Percentiles rank a stretch among this genome's conserved stretches.
phyloP scores from a whole-genome alignment of 306 rosid species.

The apple (Malus domestica) region DNA sequence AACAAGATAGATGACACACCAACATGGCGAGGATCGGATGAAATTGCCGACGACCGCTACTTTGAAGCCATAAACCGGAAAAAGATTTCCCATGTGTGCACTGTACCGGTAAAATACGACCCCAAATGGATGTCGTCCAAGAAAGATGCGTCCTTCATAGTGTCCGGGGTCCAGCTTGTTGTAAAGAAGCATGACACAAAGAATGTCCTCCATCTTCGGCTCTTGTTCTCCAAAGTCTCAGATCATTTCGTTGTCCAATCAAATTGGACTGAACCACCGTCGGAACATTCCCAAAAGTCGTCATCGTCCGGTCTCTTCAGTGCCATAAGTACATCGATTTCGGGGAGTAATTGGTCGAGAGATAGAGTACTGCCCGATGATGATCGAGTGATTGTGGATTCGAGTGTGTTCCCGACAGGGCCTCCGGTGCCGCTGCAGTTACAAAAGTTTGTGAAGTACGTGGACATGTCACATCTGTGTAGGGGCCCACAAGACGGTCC shows the following conservation, averaged over 20 bases:
- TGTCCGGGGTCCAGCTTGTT: slow-evolving; percentile 80
- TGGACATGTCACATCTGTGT: slow-evolving; percentile 52
- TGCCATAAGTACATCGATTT: slow-evolving; percentile 54
- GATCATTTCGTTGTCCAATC: slow-evolving; percentile 41
- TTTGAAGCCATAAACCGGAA: slow-evolving; percentile 50
- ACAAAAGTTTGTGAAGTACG: slow-evolving; percentile 62
- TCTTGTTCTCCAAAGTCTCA: slow-evolving; percentile 59
- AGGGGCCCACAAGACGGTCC: slow-evolving; percentile 79
- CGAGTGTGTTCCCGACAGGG: slow-evolving; percentile 68
- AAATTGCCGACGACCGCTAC: slow-evolving; percentile 39
- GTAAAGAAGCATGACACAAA: slow-evolving; percentile 51
- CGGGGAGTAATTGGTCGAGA: slow-evolving; percentile 20
- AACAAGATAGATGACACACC: slow-evolving; percentile 38
- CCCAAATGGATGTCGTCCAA: slow-evolving; percentile 36
- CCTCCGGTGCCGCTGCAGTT: slow-evolving; percentile 65
- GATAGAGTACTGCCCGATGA: slow-evolving; percentile 25
- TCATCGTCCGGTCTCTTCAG: slow-evolving; percentile 47
- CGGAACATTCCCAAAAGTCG: slow-evolving; percentile 41
- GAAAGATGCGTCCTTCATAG: slow-evolving; percentile 41
- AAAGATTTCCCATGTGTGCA: slow-evolving; percentile 63
- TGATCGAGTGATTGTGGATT: slow-evolving; percentile 47
- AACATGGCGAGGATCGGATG: slow-evolving; percentile 60
- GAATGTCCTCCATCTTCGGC: slow-evolving; percentile 60
- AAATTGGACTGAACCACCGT: slow-evolving; percentile 45
- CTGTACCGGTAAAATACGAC: slow-evolving; percentile 57